Evolutionary conservation across 371 early-diverging fungal genomes (phyloP).

Genomic region (Actinomucor elegans): DNA sequence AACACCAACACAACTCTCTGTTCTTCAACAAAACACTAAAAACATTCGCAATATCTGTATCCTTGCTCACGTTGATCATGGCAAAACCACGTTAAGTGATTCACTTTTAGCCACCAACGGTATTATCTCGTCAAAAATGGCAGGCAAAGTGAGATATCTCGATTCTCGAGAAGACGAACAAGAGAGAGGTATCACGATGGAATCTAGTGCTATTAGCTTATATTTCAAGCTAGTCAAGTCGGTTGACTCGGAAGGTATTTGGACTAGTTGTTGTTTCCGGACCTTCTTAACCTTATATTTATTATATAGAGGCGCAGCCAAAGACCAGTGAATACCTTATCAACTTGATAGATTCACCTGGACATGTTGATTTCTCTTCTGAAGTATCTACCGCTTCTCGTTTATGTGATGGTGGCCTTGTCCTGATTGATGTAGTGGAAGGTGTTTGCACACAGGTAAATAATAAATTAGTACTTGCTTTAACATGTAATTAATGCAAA

Average conservation of each 20-base stretch:
- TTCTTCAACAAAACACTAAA: conserved; percentile 61
- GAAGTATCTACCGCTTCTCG: conserved; percentile 97
- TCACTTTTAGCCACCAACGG: conserved; percentile 96
- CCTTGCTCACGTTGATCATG: conserved; percentile 98
- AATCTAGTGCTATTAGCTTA: conserved; percentile 94
- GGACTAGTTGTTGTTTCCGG: neutral
- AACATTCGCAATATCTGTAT: conserved; percentile 95
- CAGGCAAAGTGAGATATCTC: conserved; percentile 98
- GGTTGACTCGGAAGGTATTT: conserved; percentile 13
- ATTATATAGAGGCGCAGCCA: conserved; percentile 11
- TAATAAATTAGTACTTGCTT: too few species aligned
- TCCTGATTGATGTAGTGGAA: conserved; percentile 98
- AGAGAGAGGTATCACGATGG: conserved; percentile 99
- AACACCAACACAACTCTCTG: conserved; percentile 57
- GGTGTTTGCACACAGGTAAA: conserved; percentile 97
- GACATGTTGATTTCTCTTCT: conserved; percentile 99
- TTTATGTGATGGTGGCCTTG: conserved; percentile 95
- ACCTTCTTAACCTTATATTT: neutral
- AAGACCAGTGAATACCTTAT: conserved; percentile 77
- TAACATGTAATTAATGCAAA: neutral
- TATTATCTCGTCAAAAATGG: conserved; percentile 93
- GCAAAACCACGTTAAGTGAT: conserved; percentile 99
- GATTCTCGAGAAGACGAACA: conserved; percentile 99
- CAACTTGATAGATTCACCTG: conserved; percentile 99
- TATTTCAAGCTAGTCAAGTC: conserved; percentile 75